phyloP scores from a whole-genome alignment of 805 yeast genomes.

The Blastobotrys robertii region DNA sequence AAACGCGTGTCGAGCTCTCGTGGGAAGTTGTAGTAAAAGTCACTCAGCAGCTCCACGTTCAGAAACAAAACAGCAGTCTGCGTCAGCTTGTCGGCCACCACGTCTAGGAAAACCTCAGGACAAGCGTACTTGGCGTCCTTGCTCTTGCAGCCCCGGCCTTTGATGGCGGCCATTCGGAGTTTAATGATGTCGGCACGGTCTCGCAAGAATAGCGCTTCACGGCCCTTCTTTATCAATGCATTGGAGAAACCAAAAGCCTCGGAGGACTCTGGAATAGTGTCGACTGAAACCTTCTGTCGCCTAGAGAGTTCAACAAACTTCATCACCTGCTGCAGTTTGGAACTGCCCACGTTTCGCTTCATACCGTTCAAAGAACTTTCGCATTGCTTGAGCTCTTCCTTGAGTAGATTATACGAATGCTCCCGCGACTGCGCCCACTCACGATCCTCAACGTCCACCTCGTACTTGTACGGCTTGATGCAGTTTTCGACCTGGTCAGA shows the following conservation, averaged over 20 bases:
- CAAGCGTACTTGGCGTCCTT: slow-evolving; percentile 81
- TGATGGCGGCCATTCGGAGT: slow-evolving; percentile 68
- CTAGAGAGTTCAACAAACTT: slow-evolving; percentile 39
- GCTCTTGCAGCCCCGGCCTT: slow-evolving; percentile 62
- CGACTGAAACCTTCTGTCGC: slow-evolving; percentile 7
- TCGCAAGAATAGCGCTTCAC: slow-evolving; percentile 68
- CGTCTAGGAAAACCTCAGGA: slow-evolving; percentile 90
- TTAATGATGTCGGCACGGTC: slow-evolving; percentile 62
- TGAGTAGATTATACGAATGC: slow-evolving; percentile 60
- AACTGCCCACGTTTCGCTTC: slow-evolving; percentile 67
- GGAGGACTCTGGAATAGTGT: slow-evolving; percentile 15
- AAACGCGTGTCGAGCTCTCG: slow-evolving; percentile 78
- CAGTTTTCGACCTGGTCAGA: slow-evolving; percentile 99
- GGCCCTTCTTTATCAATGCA: slow-evolving; percentile 64
- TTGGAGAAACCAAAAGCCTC: slow-evolving; percentile 83
- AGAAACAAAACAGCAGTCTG: slow-evolving; percentile 87
- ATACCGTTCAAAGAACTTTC: slow-evolving; percentile 49
- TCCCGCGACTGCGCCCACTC: slow-evolving; percentile 84
- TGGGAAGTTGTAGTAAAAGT: slow-evolving; percentile 93
- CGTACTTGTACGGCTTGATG: slow-evolving; percentile 95
- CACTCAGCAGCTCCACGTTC: slow-evolving; percentile 88
- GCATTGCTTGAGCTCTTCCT: slow-evolving; percentile 82
- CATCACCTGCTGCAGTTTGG: slow-evolving; percentile 76
- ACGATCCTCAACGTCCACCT: slow-evolving; percentile 89
- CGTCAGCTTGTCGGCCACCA: slow-evolving; percentile 82